Evolutionary conservation across 805 yeast genomes (phyloP).

Genomic region (Blastobotrys parvus): DNA sequence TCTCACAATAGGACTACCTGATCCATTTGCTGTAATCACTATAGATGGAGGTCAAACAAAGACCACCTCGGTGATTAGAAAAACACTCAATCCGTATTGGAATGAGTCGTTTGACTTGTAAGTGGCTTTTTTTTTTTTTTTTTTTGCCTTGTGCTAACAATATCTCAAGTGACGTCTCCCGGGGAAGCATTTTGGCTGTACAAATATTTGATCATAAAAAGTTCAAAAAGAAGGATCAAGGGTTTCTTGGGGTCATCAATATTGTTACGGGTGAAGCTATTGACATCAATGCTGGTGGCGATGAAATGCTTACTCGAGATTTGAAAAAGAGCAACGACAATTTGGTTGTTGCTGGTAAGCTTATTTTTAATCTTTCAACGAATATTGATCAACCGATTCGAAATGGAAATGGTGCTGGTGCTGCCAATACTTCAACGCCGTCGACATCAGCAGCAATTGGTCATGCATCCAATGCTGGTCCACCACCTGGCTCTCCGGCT

Average conservation of each 20-base stretch:
- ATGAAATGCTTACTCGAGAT: slow-evolving; percentile 86
- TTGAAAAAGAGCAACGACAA: slow-evolving; percentile 87
- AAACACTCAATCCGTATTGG: slow-evolving; percentile 96
- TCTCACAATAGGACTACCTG: slow-evolving; percentile 50
- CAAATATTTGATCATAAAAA: slow-evolving; percentile 97
- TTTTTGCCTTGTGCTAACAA: neutral
- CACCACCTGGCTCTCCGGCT: neutral
- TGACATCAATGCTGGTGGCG: slow-evolving; percentile 38
- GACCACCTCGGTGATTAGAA: slow-evolving; percentile 87
- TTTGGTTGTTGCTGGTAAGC: slow-evolving; percentile 86
- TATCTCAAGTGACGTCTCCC: slow-evolving; percentile 23
- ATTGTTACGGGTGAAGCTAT: slow-evolving; percentile 82
- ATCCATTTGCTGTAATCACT: slow-evolving; percentile 94
- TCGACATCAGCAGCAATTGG: neutral
- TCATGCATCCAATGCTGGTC: neutral
- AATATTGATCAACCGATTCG: slow-evolving; percentile 17
- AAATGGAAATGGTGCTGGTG: neutral
- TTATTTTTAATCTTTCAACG: slow-evolving; percentile 47
- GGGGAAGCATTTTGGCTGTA: slow-evolving; percentile 77
- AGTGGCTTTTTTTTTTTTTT: no score
- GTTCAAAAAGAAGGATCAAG: slow-evolving; percentile 97
- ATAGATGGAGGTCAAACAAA: slow-evolving; percentile 97
- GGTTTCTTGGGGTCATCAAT: slow-evolving; percentile 93
- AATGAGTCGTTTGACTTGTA: slow-evolving; percentile 78
- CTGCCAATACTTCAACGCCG: neutral